Evolutionary conservation across 1,139 yeast genomes (phyloP), one percentile per base, ranked within the genome.

Genomic region (Arxiozyma slooffiae): DNA sequence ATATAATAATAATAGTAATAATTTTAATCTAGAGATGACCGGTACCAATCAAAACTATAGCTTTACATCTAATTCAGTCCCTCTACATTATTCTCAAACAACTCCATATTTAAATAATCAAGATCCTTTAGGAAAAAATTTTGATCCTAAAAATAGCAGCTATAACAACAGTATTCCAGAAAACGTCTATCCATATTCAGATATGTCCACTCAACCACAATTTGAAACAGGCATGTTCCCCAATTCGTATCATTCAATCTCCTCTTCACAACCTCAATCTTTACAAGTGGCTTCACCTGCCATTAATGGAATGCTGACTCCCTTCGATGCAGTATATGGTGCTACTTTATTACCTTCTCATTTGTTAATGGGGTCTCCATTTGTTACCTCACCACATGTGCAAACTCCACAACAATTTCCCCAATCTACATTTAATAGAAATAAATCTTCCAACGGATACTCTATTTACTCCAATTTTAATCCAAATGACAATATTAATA

Each of bases 311-410:
- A 76, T 77, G 3, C 71, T 72, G 36, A 72, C 81, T 2, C 82
- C 83, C 0, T 71, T 78, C 56, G 84, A 79, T 57, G 62, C 75
- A 52, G 66, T 73, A 6, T 79, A 77, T 59, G 78, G 82, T 9
- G 76, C 82, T n/a, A 78, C 85, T 18, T 73, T 84, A 74, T 69
- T 85, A 40, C 92, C 92, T 1, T 75, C 86, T 24, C 87, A 82
- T 60, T 68, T 85, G 50, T 69, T 85, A 48, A 70, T 82, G 56
- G 79, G 80, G 21, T 81, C 90, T 0, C 92, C 92, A 0, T 83
- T 78, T 60, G 74, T 78, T 46, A 78, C 77, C n/a, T 64, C 73
- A 1, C 72, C 72, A 26, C 66, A 68, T 26, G 16, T 45, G 20
- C 41, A 30, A n/a, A 42, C 49, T 20, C 52, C 46, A 20, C 52